These are phyloP conservation scores for Cytospora paraplurivora DNA, from an alignment of 2,329 filamentous ascomycete species.

Conservation along the genomic window DNA sequence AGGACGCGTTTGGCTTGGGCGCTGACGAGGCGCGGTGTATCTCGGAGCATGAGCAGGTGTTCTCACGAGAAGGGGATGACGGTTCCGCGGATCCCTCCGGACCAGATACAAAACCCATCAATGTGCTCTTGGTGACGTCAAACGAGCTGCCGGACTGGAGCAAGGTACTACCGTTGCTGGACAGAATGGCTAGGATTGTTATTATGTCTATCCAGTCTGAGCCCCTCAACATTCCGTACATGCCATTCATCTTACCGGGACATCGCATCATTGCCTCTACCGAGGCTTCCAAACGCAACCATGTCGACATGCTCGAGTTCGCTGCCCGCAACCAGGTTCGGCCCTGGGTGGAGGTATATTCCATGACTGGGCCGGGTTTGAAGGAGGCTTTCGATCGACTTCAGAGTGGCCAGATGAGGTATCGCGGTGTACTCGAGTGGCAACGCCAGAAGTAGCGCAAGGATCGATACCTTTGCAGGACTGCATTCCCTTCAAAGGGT, in stretches of 20 bases:
- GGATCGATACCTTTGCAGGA: background rate
- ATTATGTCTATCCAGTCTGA: conserved; percentile 25
- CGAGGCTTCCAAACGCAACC: conserved; percentile 29
- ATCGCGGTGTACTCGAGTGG: conserved; percentile 28
- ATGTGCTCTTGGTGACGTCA: conserved; percentile 21
- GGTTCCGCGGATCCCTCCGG: background rate
- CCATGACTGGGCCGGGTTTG: conserved; percentile 28
- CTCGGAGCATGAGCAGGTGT: conserved; percentile 10
- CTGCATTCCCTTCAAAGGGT: background rate
- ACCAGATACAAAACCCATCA: background rate
- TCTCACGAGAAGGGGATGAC: background rate
- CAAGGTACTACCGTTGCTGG: conserved; percentile 14
- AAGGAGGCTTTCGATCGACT: conserved; percentile 26
- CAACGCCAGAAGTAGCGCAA: background rate
- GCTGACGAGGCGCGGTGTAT: conserved; percentile 25
- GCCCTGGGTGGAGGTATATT: conserved; percentile 29
- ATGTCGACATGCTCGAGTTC: conserved; percentile 28
- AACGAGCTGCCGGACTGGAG: conserved; percentile 23
- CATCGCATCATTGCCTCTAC: conserved; percentile 27
- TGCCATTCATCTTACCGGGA: conserved; percentile 27
- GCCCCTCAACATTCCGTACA: conserved; percentile 24
- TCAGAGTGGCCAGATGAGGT: conserved; percentile 29
- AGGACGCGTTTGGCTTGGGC: conserved; percentile 27
- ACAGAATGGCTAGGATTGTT: conserved; percentile 23
- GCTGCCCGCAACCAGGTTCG: conserved; percentile 27